Evolutionary conservation across 1,139 yeast species (phyloP).

Genomic region (Saccharomyces hybrid): DNA sequence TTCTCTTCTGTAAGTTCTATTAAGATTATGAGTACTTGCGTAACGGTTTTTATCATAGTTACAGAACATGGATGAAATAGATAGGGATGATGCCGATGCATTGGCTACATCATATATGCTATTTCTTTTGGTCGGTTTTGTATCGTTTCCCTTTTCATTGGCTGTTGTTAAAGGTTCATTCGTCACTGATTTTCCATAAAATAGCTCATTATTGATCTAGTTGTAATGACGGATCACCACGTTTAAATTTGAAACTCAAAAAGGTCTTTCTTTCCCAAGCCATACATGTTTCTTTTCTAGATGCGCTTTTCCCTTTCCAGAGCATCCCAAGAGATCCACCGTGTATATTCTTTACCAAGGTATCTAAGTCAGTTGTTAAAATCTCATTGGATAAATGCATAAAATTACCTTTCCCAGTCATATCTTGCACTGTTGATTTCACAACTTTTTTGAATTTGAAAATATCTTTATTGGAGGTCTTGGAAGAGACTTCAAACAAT

Average conservation of each 20-base stretch:
- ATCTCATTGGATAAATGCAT: conserved; percentile 40
- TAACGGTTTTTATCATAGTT: conserved; percentile 22
- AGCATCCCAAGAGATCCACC: conserved; percentile 42
- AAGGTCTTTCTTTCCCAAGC: conserved; percentile 18
- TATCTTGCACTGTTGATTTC: conserved; percentile 68
- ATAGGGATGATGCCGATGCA: conserved; percentile 15
- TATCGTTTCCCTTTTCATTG: background rate
- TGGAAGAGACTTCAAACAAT: conserved; percentile 52
- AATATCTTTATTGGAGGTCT: conserved; percentile 42
- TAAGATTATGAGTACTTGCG: conserved; percentile 12
- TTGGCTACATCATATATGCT: conserved; percentile 1
- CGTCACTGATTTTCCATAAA: conserved; percentile 8
- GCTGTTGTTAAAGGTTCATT: background rate
- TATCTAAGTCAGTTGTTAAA: conserved; percentile 44
- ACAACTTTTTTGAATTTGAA: conserved; percentile 60
- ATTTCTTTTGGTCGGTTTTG: background rate
- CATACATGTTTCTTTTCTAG: conserved; percentile 18
- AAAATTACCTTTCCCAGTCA: conserved; percentile 36
- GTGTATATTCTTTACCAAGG: conserved; percentile 36
- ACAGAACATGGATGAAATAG: conserved; percentile 25
- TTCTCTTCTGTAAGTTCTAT: conserved; percentile 18
- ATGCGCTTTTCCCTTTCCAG: conserved; percentile 42
- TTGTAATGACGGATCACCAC: conserved; percentile 27
- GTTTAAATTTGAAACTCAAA: conserved; percentile 22
- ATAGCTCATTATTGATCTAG: conserved; percentile 21